These are phyloP conservation scores for Stenocarpella maydis DNA, from an alignment of 2,329 filamentous ascomycete species.

Conservation along the genomic window DNA sequence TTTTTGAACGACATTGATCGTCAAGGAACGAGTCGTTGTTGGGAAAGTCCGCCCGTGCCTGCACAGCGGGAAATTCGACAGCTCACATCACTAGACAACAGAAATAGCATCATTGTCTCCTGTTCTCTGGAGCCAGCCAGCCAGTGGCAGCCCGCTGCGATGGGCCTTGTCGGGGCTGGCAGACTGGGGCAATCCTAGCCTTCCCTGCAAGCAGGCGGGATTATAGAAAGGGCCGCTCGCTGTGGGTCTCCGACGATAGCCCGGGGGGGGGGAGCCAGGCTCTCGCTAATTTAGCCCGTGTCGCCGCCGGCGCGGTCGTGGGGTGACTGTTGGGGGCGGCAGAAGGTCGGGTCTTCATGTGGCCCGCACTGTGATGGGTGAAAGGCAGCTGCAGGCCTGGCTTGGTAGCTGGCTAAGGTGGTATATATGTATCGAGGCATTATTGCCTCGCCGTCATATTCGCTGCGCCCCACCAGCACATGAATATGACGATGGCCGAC, in stretches of 20 bases:
- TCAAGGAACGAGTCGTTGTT: neutral
- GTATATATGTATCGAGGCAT: neutral
- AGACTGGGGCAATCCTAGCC: neutral
- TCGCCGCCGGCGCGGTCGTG: conserved; percentile 8
- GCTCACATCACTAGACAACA: conserved; percentile 16
- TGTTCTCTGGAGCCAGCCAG: neutral
- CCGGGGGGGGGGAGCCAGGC: neutral
- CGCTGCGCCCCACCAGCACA: neutral
- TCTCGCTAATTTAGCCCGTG: neutral
- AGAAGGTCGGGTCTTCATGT: conserved; percentile 4
- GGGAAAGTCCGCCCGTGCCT: conserved; percentile 14
- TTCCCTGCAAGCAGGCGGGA: neutral
- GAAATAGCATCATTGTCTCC: conserved; percentile 18
- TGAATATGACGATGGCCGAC: conserved; percentile 19
- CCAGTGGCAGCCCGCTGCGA: neutral
- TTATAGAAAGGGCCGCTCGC: conserved; percentile 6
- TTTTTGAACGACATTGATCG: neutral
- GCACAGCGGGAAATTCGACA: conserved; percentile 2
- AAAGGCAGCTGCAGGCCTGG: neutral
- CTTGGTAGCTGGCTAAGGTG: neutral
- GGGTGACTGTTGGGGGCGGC: conserved; percentile 14
- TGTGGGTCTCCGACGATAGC: conserved; percentile 8
- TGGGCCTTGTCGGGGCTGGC: neutral
- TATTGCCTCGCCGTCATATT: conserved; percentile 10
- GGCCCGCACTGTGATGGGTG: conserved; percentile 16